Evolutionary conservation across 768 basidiomycete species (phyloP), one percentile per base, ranked within the genome.

Genomic region (Amanita thiersii): DNA sequence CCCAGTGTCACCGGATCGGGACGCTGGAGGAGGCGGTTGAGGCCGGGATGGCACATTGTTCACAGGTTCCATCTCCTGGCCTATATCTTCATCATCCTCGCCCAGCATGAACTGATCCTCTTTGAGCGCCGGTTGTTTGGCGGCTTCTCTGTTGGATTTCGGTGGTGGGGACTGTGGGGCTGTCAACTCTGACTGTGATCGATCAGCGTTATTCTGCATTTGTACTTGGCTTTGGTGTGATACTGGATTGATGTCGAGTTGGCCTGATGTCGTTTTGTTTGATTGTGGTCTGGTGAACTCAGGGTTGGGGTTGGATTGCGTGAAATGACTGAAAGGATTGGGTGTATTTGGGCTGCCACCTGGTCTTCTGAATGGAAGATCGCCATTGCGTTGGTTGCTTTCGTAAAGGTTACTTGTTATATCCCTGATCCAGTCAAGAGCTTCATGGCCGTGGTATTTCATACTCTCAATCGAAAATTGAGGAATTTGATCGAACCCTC

Each of bases 401-500:
- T 57, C 44, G 32, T 47, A 50, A 24, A 53, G 40, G 32, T 46
- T 45, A 20, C 49, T 51, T 5, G 52, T 46, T 26, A 68, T 57
- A 32, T 69, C 66, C 45, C 60, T 63, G 36, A 63, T 49, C 68
- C 69, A 72, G 41, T 71, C 69, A 24, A 58, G 36, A 1, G 64
- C 69, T 51, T 73, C 68, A 14, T 47, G 46, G 7, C 55, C 59
- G 50, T 74, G 72, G 47, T 76, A 74, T 47, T 57, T 59, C 68
- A 72, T 68, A 50, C 68, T 62, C 37, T 70, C 64, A n/a, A 72
- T 32, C 6, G 72, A 69, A 51, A 81, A 77, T 45, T 73, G 75
- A 9, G 87, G 87, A 25, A 90, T 66, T 53, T 83, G 80, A 49
- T 87, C 81, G 40, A 75, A 65, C 1, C 89, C 87, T 12, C 74